A percentile compares a stretch with the other conserved stretches of the same genome.
These are phyloP conservation scores for Kondoa malvinella DNA, from an alignment of 768 basidiomycete genomes.

Conservation along the genomic window DNA sequence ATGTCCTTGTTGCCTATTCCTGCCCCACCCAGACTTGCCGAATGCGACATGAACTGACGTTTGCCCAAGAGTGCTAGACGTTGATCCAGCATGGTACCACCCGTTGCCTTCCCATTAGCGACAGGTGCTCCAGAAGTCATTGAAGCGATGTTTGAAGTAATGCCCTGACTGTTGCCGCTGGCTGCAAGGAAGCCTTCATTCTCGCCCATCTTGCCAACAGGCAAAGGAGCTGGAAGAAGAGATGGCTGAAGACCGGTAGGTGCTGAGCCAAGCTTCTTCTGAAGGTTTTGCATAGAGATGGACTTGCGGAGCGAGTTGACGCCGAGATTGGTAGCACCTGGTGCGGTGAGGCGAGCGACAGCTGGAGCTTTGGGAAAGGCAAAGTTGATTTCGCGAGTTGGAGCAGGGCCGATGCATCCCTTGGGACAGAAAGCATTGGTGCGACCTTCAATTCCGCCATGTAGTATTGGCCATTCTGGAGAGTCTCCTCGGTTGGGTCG, in stretches of 20 bases:
- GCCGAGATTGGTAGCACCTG: not conserved
- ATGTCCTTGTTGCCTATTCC: conserved; percentile 31
- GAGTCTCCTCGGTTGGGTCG: conserved; percentile 39
- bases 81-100: conserved; percentile 22
- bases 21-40: conserved; percentile 1
- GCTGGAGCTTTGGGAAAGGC: not conserved
- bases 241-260: conserved; percentile 11
- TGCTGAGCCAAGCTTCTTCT: conserved; percentile 20
- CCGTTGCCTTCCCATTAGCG: conserved; percentile 11
- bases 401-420: not conserved
- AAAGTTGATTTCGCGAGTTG: not conserved
- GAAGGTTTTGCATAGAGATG: conserved; percentile 29
- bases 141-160: conserved; percentile 80
- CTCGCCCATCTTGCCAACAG: not conserved
- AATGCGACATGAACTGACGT: conserved; percentile 4
- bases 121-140: conserved; percentile 28
- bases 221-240: conserved; percentile 9
- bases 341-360: not conserved
- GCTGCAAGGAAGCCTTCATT: conserved; percentile 54
- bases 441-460: conserved; percentile 33
- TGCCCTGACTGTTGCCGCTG: conserved; percentile 82
- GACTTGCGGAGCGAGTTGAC: conserved; percentile 18
- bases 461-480: conserved; percentile 63
- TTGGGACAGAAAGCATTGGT: conserved; percentile 21
- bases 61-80: conserved; percentile 25